A percentile compares a stretch with the other conserved stretches of the same genome.
phyloP scores from a whole-genome alignment of 768 basidiomycete species.

The Suillus brevipes region DNA sequence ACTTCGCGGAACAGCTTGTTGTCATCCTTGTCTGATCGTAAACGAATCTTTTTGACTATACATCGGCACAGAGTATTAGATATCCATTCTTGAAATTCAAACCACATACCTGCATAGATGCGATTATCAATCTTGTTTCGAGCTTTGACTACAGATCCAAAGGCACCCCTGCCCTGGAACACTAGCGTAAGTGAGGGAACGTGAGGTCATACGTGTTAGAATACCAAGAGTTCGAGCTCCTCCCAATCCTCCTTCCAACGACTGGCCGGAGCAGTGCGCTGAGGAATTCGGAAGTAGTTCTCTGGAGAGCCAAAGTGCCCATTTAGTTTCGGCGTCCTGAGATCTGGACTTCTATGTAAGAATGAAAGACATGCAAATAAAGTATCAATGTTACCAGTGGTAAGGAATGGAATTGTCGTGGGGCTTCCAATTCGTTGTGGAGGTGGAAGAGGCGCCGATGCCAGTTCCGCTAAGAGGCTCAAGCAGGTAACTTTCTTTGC shows the following conservation, averaged over 20 bases:
- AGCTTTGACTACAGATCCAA: conserved; percentile 95
- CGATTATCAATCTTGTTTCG: conserved; percentile 83
- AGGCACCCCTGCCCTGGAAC: conserved; percentile 79
- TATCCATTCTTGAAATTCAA: background rate
- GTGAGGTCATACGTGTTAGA: conserved; percentile 17
- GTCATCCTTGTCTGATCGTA: conserved; percentile 77
- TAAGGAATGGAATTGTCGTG: background rate
- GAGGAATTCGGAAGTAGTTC: conserved; percentile 51
- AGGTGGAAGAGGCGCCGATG: conserved; percentile 38
- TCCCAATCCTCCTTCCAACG: conserved; percentile 95
- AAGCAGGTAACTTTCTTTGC: conserved; percentile 61
- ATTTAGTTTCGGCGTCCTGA: conserved; percentile 47
- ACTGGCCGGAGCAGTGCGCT: conserved; percentile 54
- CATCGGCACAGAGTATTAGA: conserved; percentile 4
- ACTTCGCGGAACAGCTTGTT: conserved; percentile 90
- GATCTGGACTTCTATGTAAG: background rate
- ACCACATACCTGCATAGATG: conserved; percentile 71
- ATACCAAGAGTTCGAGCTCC: conserved; percentile 80
- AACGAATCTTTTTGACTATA: conserved; percentile 84
- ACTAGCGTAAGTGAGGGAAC: background rate
- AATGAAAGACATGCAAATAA: background rate
- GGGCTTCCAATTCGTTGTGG: conserved; percentile 14
- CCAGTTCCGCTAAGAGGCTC: conserved; percentile 57
- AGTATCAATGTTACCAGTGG: background rate
- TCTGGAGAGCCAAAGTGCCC: conserved; percentile 58